A percentile compares a stretch with the other conserved stretches of the same genome.
These are phyloP conservation scores for Rhodotorula toruloides DNA, from an alignment of 768 basidiomycete species.

Conservation along the genomic window DNA sequence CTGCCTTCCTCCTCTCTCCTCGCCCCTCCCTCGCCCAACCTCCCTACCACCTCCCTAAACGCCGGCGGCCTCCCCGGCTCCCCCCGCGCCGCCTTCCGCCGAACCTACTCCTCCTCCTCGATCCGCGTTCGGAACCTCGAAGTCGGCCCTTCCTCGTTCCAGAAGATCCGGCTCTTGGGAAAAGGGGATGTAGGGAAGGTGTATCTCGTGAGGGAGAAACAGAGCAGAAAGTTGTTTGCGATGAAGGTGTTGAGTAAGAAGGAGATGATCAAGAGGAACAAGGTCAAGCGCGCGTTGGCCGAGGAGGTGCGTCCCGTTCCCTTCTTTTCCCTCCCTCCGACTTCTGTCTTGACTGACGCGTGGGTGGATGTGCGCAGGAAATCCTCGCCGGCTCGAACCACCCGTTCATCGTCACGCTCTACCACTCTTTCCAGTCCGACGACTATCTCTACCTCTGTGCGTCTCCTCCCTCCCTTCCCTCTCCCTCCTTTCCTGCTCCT, in stretches of 20 bases:
- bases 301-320: constrained; percentile 59
- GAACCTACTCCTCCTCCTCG: constrained; percentile 96
- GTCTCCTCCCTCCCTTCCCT: constrained; percentile 21
- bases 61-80: constrained; percentile 30
- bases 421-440: constrained; percentile 98
- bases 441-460: constrained; percentile 92
- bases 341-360: background rate
- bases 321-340: background rate
- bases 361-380: constrained; percentile 53
- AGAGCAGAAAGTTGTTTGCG: constrained; percentile 87
- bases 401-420: constrained; percentile 97
- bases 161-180: constrained; percentile 95
- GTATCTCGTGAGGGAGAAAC: constrained; percentile 97
- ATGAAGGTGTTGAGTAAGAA: constrained; percentile 99
- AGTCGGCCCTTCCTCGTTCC: constrained; percentile 87
- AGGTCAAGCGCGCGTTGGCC: constrained; percentile 96
- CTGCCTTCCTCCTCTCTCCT: constrained; percentile 10
- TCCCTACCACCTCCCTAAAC: constrained; percentile 11
- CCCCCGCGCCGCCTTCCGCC: constrained; percentile 58
- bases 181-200: constrained; percentile 98
- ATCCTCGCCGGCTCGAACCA: constrained; percentile 98
- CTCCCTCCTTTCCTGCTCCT: background rate
- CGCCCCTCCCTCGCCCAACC: constrained; percentile 30
- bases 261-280: constrained; percentile 99
- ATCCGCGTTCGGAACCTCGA: constrained; percentile 82